These are phyloP conservation scores for Aurifilum marmelostoma DNA, from an alignment of 2,329 filamentous ascomycete genomes.

Conservation along the genomic window DNA sequence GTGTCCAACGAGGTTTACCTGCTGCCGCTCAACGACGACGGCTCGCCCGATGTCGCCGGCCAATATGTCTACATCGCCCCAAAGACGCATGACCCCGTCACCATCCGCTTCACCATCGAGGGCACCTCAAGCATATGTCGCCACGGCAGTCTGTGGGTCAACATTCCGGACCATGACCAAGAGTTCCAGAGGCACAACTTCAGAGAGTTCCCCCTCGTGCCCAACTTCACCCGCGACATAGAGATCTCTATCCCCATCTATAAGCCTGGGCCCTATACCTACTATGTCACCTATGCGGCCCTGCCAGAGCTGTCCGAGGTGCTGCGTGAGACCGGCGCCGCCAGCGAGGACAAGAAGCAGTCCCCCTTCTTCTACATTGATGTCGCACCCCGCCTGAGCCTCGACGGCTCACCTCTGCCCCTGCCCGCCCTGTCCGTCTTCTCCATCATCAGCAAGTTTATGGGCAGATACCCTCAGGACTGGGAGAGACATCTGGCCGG, in stretches of 20 bases:
- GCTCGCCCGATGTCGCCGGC: constrained; percentile 85
- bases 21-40: constrained; percentile 88
- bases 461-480: constrained; percentile 87
- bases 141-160: constrained; percentile 94
- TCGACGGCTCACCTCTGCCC: constrained; percentile 76
- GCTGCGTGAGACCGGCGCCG: constrained; percentile 46
- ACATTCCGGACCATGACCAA: constrained; percentile 78
- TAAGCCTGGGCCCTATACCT: constrained; percentile 85
- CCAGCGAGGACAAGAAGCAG: constrained; percentile 59
- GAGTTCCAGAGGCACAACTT: constrained; percentile 80
- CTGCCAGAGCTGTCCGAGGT: constrained; percentile 75
- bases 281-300: constrained; percentile 90
- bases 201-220: constrained; percentile 83
- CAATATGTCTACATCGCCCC: constrained; percentile 92
- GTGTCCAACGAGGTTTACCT: constrained; percentile 78
- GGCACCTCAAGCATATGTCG: constrained; percentile 95
- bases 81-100: constrained; percentile 71
- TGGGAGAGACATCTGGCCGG: constrained; percentile 90
- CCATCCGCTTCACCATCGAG: constrained; percentile 86
- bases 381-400: constrained; percentile 78
- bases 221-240: constrained; percentile 90
- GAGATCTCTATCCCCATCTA: constrained; percentile 87
- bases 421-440: constrained; percentile 88
- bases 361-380: constrained; percentile 90
- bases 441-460: constrained; percentile 95